Evolutionary conservation across 352 stramenopile species (phyloP), one percentile per base, ranked within the genome.

Genomic region (Phytophthora chlamydospora): DNA sequence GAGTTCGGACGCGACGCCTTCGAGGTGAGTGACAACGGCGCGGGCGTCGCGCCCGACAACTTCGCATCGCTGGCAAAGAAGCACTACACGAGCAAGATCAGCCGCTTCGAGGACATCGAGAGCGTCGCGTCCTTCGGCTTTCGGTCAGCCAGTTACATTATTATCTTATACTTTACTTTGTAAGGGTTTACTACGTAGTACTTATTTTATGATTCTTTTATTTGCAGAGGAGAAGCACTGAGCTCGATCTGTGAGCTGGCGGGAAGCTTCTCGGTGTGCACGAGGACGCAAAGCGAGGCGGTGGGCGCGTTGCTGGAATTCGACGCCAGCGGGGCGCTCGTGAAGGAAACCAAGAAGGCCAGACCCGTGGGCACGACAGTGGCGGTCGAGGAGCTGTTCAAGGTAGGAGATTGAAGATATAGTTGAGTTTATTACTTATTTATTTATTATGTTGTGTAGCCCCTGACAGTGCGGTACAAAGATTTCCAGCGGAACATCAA

Each of bases 31-130:
- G 97, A 99, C 73, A 98, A 99, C 73, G 97, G 97, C 46, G 55
- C 40, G 3, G 97, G 97, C 42, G 83, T 99, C 32, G 58, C 85
- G 10, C 63, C 65, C 0, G 73, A 63, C 6, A 92, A 97, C 55
- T 92, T 88, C 54, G 75, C 60, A 6, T 75, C 80, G 9, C 60
- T 99, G 35, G 95, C 85, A 14, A 71, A 76, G 27, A 98, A 98
- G 62, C 91, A 99, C 76, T 93, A 94, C 44, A 99, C 97, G 1
- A 98, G 88, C 54, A 99, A 99, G 82, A 96, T 99, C 50, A 71
- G 59, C n/a, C 43, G 71, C 43, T 99, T 99, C 67, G 90, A 97
- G 38, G 96, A 99, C 69, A 91, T 99, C 9, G 91, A 97, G 48
- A 66, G 48, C 8, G 64, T 96, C 14, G 46, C 55, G n/a, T 97